Conservation (phyloP, 2,329 filamentous ascomycete species). For the Zalaria obscura region DNA sequence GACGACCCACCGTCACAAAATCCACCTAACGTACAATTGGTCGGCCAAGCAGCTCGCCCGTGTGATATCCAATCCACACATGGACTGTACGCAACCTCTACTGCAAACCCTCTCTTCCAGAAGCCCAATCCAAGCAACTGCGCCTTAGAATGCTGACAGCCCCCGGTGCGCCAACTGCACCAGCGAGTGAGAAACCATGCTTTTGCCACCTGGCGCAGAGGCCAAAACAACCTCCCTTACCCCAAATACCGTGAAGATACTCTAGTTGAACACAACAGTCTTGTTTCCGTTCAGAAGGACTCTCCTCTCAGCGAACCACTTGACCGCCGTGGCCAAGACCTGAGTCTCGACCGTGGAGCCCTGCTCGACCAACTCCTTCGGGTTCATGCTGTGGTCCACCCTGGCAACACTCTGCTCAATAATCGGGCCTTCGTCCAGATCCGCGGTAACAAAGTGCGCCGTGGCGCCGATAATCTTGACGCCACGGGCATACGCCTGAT, state of each 20-base stretch:
- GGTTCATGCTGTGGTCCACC: slow-evolving; percentile 62
- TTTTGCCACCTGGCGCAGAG: too few relatives aligned
- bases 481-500: slow-evolving; percentile 73
- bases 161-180: too few relatives aligned
- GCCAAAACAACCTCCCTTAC: not conserved
- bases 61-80: too few relatives aligned
- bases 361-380: slow-evolving; percentile 64
- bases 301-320: slow-evolving; percentile 67
- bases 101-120: too few relatives aligned
- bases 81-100: too few relatives aligned
- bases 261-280: slow-evolving; percentile 59
- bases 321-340: slow-evolving; percentile 66
- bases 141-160: too few relatives aligned
- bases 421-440: slow-evolving; percentile 75
- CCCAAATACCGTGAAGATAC: not conserved
- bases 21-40: too few relatives aligned
- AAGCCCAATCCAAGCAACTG: too few relatives aligned
- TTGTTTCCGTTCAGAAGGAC: slow-evolving; percentile 68
- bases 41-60: too few relatives aligned
- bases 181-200: too few relatives aligned
- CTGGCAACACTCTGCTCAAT: slow-evolving; percentile 72
- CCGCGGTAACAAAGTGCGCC: slow-evolving; percentile 74
- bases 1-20: too few relatives aligned
- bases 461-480: slow-evolving; percentile 83
- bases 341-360: slow-evolving; percentile 76